Evolutionary conservation across 148 eudicot genomes (phyloP).

Genomic region (Polygonum maritimum): DNA sequence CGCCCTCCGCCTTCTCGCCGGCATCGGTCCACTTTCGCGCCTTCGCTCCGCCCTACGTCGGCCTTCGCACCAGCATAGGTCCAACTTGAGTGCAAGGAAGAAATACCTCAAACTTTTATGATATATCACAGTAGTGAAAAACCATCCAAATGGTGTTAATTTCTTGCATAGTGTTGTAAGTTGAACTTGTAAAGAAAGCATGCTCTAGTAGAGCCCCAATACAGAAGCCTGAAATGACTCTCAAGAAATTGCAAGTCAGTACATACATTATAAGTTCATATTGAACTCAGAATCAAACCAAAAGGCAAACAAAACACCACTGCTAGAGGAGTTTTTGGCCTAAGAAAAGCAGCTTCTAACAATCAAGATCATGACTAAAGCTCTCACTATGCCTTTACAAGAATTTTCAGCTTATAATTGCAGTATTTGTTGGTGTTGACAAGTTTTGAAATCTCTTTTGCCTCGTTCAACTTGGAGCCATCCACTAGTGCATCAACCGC

Average conservation of each 20-base stretch:
- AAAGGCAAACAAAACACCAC: not conserved
- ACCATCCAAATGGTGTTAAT: not conserved
- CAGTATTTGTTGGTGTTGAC: constrained; percentile 13
- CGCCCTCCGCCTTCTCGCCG: too few species aligned
- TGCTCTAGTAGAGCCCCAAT: not conserved
- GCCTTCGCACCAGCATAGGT: too few species aligned
- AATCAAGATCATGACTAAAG: not conserved
- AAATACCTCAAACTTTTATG: not conserved
- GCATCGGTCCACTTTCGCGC: too few species aligned
- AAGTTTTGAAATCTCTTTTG: constrained; percentile 18
- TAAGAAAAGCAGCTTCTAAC: not conserved
- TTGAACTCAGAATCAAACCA: not conserved
- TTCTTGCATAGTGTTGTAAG: not conserved
- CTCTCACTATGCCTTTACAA: not conserved
- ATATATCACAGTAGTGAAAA: not conserved
- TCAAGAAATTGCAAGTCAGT: not conserved
- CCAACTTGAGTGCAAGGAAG: not conserved
- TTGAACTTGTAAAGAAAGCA: not conserved
- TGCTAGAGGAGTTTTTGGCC: not conserved
- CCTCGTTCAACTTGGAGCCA: constrained; percentile 18
- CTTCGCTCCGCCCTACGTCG: too few species aligned
- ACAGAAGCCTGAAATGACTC: not conserved
- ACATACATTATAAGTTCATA: not conserved
- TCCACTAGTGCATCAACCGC: constrained; percentile 26
- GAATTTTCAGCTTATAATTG: constrained; percentile 8